A percentile compares a stretch with the other conserved stretches of the same genome.
phyloP scores from a whole-genome alignment of 1,139 yeast species.

The Blastobotrys buckinghamii region DNA sequence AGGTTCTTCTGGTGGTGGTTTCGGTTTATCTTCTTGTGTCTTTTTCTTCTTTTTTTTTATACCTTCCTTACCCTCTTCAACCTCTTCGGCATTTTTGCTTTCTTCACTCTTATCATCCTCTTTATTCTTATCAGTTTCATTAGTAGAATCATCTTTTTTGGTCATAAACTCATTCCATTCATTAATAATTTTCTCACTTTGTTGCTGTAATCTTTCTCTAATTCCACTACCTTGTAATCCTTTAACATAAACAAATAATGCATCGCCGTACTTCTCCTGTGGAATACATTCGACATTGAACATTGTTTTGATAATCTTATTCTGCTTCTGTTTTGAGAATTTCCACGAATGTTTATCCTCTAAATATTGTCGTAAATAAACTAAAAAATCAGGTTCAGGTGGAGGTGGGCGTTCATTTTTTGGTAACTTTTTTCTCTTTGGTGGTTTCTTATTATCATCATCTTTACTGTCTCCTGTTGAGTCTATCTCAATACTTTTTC shows the following conservation, averaged over 20 bases:
- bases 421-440: conserved; percentile 72
- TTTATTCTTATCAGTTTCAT: conserved; percentile 10
- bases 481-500: background rate
- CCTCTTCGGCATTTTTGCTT: conserved; percentile 13
- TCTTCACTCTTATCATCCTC: conserved; percentile 9
- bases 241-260: conserved; percentile 52
- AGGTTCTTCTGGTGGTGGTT: conserved; percentile 26
- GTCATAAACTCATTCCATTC: conserved; percentile 54
- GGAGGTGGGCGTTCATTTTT: conserved; percentile 69
- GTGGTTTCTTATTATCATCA: conserved; percentile 53
- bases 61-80: conserved; percentile 9
- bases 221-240: conserved; percentile 69
- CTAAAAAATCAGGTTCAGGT: conserved; percentile 76
- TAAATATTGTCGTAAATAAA: conserved; percentile 61
- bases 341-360: conserved; percentile 70
- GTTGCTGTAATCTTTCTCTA: conserved; percentile 50
- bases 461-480: conserved; percentile 33
- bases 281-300: conserved; percentile 39
- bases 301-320: conserved; percentile 73
- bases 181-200: conserved; percentile 43
- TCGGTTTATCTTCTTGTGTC: conserved; percentile 4
- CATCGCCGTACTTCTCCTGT: conserved; percentile 51
- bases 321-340: conserved; percentile 89
- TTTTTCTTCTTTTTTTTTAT: conserved; percentile 8
- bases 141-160: conserved; percentile 18